Evolutionary conservation across 2,329 filamentous ascomycete species (phyloP), one percentile per base, ranked within the genome.

Genomic region (Cladosporium velox): DNA sequence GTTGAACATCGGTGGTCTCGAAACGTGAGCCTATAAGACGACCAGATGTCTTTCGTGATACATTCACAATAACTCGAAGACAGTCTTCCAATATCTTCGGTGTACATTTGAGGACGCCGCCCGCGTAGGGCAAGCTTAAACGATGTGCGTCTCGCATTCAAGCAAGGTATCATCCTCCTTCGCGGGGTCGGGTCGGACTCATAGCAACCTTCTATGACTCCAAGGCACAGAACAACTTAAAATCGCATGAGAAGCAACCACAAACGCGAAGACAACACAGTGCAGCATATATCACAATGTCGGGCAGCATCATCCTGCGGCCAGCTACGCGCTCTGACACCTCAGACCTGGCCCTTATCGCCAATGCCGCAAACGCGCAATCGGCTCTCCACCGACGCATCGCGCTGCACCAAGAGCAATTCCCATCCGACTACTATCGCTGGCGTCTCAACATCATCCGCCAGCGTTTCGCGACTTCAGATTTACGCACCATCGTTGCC

Each of bases 391-490:
- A 59, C 38, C 24, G 57, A n/a, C 57, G 57, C 24, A 59, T 59
- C 28, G 57, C 57, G 14, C 57, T 30, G 4, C 14, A 47, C 35
- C 57, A 59, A 47, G 21, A 44, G n/a, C 35, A 47, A 38, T 47
- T 44, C 6, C 35, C 57, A 15, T 44, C 57, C 5, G 57, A 59
- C 38, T 59, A 59, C 35, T 41, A 41, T 26, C 57, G 24, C 11
- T 59, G 57, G 57, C 57, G 57, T 26, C 57, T 59, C 24, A 59
- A 59, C 10, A 59, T 59, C 57, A 47, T 59, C 38, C 57, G 57
- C 34, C 57, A 59, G 35, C 57, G 57, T 15, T 59, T 59, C 15
- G 35, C 57, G 21, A 59, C 57, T n/a, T 26, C 57, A 7, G 35
- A 59, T 8, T 24, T 59, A 11, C 57, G 57, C 34, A 59, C 57